Evolutionary conservation across 352 stramenopile genomes (phyloP), one percentile per base, ranked within the genome.

Genomic region (Pythium biforme): DNA sequence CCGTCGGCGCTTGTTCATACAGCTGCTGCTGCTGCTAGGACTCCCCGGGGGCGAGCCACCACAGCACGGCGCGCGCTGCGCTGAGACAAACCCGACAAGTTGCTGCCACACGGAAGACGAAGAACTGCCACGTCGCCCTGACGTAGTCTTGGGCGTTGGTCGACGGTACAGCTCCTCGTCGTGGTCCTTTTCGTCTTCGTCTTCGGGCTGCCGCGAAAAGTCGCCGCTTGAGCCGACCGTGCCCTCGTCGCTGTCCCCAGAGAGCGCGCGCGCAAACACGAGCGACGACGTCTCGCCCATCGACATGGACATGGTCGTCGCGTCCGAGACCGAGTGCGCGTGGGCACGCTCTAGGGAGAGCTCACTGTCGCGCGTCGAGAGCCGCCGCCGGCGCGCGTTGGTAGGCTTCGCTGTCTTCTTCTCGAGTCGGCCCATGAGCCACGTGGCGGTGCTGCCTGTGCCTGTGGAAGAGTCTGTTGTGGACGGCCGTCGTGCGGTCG

Each of bases 271-370:
- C 26, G 41, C 29, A 26, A 59, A 46, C 23, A 45, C n/a, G 23
- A 64, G 53, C 43, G 59, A 55, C n/a, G 57, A 20, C 6, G 29
- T 43, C 29, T 46, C 19, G 43, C 47, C n/a, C 34, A 39, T 39
- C 47, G 54, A 79, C 15, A 73, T 76, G 14, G 75, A 76, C 11
- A 77, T 59, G 3, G 78, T 85, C 52, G 75, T 80, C 34, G 63
- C 50, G 3, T 84, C 74, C 1, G 80, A 89, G n/a, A 86, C 63
- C 61, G 76, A 76, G 60, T 86, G 73, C 45, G 59, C 58, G 51
- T 83, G 85, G 37, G 70, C 55, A 45, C 55, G 51, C 19, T 10
- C 14, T 14, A 43, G 5, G 11, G 37, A 4, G 37, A 4, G 2
- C 20, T 60, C 60, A 20, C 55, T 46, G 34, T 61, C 47, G 34